Evolutionary conservation across 139 green algal species (phyloP), one percentile per base, ranked within the genome.

Genomic region (Micromonas pusilla): DNA sequence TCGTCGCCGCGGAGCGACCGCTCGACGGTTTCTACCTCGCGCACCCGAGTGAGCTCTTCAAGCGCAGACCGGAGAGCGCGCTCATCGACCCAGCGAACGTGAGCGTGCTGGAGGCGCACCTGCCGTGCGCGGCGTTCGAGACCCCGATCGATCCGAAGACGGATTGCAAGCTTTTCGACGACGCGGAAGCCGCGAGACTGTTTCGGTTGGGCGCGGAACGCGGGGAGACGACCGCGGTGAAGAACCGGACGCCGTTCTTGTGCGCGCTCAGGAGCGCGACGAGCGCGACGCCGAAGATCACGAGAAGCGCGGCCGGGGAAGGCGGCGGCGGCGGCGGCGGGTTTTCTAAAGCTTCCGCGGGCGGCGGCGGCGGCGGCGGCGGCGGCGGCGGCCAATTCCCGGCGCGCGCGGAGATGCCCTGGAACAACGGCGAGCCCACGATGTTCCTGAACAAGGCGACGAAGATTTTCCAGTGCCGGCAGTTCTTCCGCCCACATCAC

Each of bases 1-100:
- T 92, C 82, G 84, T 98, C 36, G 92, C 83, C 2, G 97, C 94
- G 83, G 92, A 97, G 64, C 85, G 88, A 0, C 93, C 94, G 1
- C 81, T 97, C 81, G 94, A 98, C 60, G 38, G 72, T 0, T 79
- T 84, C 94, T 97, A 82, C 52, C 70, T 72, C 52, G 3, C 37
- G 25, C 52, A 92, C 68, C 93, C 93, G 21, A 64, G 84, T 6
- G 68, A 83, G 33, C 89, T 98, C 2, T 97, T 98, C 73, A 71
- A 66, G 0, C 70, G 88, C 25, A 65, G 86, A 25, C 88, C 97
- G 23, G 93, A 97, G 87, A 45, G 52, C 6, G 89, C 89, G 37
- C 71, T 87, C 78, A 70, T 96, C 20, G 93, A 97, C 79, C 63
- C 87, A 1, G 16, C 65, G 67, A 97, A 96, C 76, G 26, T 67